Evolutionary conservation across 805 yeast genomes (phyloP), one percentile per base, ranked within the genome.

Genomic region (Jamesozyma piceae): DNA sequence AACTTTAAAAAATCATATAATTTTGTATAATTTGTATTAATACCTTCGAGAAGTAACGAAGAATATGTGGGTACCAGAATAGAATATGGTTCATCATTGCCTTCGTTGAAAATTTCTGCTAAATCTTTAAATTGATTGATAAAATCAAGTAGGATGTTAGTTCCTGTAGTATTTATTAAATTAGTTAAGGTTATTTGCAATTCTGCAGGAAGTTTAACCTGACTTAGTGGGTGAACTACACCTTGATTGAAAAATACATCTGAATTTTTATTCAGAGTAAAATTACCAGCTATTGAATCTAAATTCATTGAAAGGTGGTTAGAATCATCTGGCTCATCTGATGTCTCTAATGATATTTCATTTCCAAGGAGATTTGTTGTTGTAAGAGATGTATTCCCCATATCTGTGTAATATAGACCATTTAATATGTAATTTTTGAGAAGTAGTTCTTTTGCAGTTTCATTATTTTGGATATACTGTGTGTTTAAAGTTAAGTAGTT

Each of bases 241-340:
- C 97, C 97, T 57, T 83, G 82, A 48, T 75, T 78, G 57, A 84
- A 89, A 13, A 89, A 55, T 5, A 85, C 72, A 56, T 89, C 96
- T 1, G 75, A 62, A 45, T 74, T 71, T 41, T 69, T 46, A 31
- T 49, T 32, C 4, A 66, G 36, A 5, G 47, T 34, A 6, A 62
- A 34, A 9, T 49, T 50, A 11, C 55, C 50, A 29, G 48, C 47
- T 6, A 57, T 48, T 17, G 61, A 44, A 26, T 49, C 49, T 5
- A 55, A 34, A 1, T 42, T 35, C 14, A 58, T 15, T 2, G 41
- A 36, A 4, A 49, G 24, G 15, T 45, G 18, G 5, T 27, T 35
- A 15, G 39, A 38, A 10, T 31, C 29, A 14, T 28, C 27, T 22
- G 33, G 31, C 11, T 52, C 49, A 1, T 34, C 35, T 10, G 29